phyloP scores from a whole-genome alignment of 805 yeast species.

The Priceomyces fermenticarens region DNA sequence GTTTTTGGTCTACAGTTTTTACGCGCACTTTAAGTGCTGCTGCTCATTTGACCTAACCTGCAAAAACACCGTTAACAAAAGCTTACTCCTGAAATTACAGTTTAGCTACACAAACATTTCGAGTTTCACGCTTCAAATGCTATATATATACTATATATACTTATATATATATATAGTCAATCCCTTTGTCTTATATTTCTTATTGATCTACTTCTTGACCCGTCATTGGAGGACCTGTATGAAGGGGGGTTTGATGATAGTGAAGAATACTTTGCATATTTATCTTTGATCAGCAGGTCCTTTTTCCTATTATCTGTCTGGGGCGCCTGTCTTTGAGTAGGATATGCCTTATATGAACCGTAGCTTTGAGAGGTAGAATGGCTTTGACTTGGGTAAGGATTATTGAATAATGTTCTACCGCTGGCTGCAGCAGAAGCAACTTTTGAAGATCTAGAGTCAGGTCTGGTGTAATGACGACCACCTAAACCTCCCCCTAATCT shows the following conservation, averaged over 20 bases:
- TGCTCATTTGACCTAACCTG: no score
- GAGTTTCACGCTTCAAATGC: no score
- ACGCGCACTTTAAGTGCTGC: neutral
- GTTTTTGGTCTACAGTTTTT: neutral
- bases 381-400: slow-evolving; percentile 11
- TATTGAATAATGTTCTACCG: slow-evolving; percentile 22
- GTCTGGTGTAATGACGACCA: slow-evolving; percentile 63
- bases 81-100: neutral
- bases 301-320: slow-evolving; percentile 1
- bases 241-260: neutral
- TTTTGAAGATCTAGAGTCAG: slow-evolving; percentile 16
- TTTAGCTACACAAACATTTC: no score
- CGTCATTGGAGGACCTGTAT: slow-evolving; percentile 5
- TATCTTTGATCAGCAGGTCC: slow-evolving; percentile 16
- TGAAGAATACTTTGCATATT: slow-evolving; percentile 19
- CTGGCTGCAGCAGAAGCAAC: slow-evolving; percentile 38
- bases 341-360: neutral
- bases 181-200: slow-evolving; percentile 11
- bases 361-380: slow-evolving; percentile 3
- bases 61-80: neutral
- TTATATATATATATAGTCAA: slow-evolving; percentile 1
- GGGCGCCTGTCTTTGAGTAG: neutral
- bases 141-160: neutral
- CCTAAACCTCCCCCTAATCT: slow-evolving; percentile 93
- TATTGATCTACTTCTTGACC: slow-evolving; percentile 10